Evolutionary conservation across 441 rosid genomes (phyloP).

Genomic region (Populus tomentosa): DNA sequence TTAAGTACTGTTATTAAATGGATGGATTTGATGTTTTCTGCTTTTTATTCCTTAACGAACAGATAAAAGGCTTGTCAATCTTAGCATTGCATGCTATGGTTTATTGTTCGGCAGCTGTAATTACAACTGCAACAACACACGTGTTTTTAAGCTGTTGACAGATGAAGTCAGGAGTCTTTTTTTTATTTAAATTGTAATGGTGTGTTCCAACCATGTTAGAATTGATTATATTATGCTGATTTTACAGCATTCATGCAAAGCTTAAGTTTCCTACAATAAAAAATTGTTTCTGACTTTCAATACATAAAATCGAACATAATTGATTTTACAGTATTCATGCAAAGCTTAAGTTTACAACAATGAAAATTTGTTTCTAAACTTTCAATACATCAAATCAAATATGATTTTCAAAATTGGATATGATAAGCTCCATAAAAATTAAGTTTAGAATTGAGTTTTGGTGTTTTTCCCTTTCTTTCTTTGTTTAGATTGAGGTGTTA

Average conservation of each 20-base stretch:
- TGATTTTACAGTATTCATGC: neutral
- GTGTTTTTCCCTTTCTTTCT: neutral
- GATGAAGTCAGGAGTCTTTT: neutral
- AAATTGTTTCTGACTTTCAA: neutral
- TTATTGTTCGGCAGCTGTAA: neutral
- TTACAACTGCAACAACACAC: neutral
- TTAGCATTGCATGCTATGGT: neutral
- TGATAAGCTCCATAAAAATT: neutral
- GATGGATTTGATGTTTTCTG: neutral
- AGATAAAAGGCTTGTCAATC: neutral
- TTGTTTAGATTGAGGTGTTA: neutral
- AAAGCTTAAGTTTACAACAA: neutral
- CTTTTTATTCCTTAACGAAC: neutral
- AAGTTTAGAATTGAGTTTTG: neutral
- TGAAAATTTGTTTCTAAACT: neutral
- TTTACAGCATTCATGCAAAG: conserved; percentile 1
- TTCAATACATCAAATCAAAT: neutral
- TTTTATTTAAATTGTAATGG: neutral
- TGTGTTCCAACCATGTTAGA: neutral
- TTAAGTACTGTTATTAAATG: neutral
- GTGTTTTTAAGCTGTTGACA: neutral
- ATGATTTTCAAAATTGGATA: neutral
- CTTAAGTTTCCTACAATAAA: neutral
- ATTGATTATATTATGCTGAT: neutral
- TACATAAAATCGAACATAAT: neutral